These are phyloP conservation scores for Coemansia sp. DNA, from an alignment of 192 early-diverging fungal genomes.

Conservation along the genomic window DNA sequence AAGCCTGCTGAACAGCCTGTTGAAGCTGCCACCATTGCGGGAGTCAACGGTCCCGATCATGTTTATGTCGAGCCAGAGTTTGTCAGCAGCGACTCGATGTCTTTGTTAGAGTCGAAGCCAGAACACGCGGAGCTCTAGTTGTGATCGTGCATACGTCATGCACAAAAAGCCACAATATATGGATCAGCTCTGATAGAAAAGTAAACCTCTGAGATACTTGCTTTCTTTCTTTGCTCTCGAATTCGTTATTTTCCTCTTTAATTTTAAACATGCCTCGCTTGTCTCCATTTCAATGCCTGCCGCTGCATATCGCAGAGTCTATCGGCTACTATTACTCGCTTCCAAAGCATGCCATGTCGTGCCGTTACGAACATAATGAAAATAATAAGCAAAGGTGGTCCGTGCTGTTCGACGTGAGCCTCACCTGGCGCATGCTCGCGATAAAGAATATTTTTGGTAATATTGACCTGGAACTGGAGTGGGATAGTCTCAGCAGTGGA, in stretches of 20 bases:
- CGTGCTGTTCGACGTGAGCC: neutral
- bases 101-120: neutral
- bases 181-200: too few relatives aligned
- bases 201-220: too few relatives aligned
- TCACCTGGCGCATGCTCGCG: neutral
- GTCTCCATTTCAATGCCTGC: neutral
- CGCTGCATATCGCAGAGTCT: neutral
- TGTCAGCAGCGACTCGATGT: neutral
- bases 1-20: neutral
- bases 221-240: neutral
- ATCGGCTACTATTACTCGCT: neutral
- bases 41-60: neutral
- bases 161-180: too few relatives aligned
- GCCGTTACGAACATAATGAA: too few relatives aligned
- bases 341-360: too few relatives aligned
- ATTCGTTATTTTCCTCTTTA: neutral
- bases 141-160: too few relatives aligned
- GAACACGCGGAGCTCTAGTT: conserved; percentile 5
- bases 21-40: neutral
- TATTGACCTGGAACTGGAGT: neutral
- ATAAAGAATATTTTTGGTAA: neutral
- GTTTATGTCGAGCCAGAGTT: conserved; percentile 16
- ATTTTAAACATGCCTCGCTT: neutral
- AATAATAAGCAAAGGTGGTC: neutral
- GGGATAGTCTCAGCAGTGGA: too few relatives aligned